Percentiles rank a stretch among this genome's conserved stretches.
phyloP scores from a whole-genome alignment of 2,329 filamentous ascomycete genomes.

The Hypoxylon sp. region DNA sequence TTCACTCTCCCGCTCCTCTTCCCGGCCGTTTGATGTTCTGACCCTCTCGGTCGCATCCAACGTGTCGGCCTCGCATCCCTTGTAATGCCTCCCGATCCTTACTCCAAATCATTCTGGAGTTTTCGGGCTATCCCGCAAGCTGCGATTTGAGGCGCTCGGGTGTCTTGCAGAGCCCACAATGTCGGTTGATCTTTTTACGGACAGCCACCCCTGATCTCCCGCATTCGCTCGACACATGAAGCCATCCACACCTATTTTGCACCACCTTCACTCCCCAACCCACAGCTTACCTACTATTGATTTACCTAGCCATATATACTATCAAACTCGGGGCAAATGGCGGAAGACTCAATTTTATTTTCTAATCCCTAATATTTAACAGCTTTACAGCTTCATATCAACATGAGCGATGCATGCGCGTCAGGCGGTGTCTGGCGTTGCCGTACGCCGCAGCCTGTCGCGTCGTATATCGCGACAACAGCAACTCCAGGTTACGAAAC shows the following conservation, averaged over 20 bases:
- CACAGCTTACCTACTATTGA: constrained; percentile 1
- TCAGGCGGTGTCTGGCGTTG: constrained; percentile 23
- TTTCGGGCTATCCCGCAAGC: constrained; percentile 25
- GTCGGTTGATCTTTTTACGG: background rate
- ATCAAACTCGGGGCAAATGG: background rate
- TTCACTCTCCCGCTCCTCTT: constrained; percentile 31
- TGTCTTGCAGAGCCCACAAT: constrained; percentile 5
- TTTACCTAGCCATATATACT: background rate
- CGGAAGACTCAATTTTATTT: constrained; percentile 1
- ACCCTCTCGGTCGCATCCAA: constrained; percentile 39
- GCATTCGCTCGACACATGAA: constrained; percentile 36
- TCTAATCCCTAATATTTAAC: background rate
- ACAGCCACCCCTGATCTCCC: constrained; percentile 2
- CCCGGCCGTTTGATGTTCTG: constrained; percentile 25
- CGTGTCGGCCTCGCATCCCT: constrained; percentile 28
- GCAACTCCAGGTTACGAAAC: constrained; percentile 29
- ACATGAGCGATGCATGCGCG: background rate
- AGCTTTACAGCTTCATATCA: background rate
- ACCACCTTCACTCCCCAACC: constrained; percentile 27
- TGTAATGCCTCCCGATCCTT: constrained; percentile 22
- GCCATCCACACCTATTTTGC: constrained; percentile 42
- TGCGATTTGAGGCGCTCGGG: constrained; percentile 18
- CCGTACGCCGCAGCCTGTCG: background rate
- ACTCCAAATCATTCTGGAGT: constrained; percentile 24
- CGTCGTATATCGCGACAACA: constrained; percentile 31